Base-by-base conservation (phyloP, 2,329 filamentous ascomycete genomes). In the Geosmithia morbida region DNA sequence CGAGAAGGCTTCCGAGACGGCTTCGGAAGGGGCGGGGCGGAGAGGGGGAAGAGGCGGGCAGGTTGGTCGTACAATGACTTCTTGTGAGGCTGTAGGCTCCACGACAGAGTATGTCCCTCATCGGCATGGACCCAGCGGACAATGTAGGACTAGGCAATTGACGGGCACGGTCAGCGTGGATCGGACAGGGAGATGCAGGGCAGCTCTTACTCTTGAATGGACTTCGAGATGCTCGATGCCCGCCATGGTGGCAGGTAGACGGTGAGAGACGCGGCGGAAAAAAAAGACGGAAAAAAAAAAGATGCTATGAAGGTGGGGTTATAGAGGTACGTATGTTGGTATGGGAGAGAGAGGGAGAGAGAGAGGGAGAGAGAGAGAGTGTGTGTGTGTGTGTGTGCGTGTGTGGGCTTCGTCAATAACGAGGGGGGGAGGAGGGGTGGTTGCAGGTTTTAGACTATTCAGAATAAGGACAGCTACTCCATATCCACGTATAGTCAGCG, bases 211-310 rank as follows among this genome's bases (percentile, higher is more conserved):
- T 81, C 94, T 95, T 79, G 88, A 95, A 67, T 96, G 90, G 55
- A 98, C 87, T 66, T 97, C 87, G 56, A 98, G 75, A 69, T 94
- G 87, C 71, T 98, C 92, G 72, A 97, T 94, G 61, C 86, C 87
- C 50, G 87, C 88, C 89, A 95, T 95, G 50, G 54, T 66, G 48
- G n/a, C 17, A 44, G 19, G 29, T 30, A 11, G 29, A n/a, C n/a
- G n/a, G n/a, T n/a, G n/a, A n/a, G n/a, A n/a, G n/a, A n/a, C n/a
- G n/a, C n/a, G n/a, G n/a, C n/a, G n/a, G n/a, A n/a, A n/a, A n/a
- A n/a, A n/a, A n/a, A n/a, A n/a, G n/a, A n/a, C n/a, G n/a, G n/a
- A n/a, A n/a, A n/a, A n/a, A n/a, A n/a, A n/a, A n/a, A n/a, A n/a
- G n/a, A n/a, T n/a, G n/a, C n/a, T n/a, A n/a, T n/a, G n/a, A n/a